These are phyloP conservation scores for Xanthoceras sorbifolium DNA, from an alignment of 345 rosid species.

Conservation along the genomic window DNA sequence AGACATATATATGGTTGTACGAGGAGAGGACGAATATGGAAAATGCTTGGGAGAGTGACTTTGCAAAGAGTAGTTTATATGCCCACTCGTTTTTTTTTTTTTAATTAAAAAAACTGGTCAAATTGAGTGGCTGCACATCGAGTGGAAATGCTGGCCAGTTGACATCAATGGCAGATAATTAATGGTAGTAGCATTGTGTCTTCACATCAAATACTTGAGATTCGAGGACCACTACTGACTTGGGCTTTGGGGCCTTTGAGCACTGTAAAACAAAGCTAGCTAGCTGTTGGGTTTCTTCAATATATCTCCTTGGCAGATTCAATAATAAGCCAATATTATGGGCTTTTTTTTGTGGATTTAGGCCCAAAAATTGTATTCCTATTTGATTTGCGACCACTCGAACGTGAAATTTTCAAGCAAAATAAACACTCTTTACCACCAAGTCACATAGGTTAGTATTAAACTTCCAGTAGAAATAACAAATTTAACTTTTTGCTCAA, in stretches of 20 bases:
- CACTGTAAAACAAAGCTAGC: too few species aligned
- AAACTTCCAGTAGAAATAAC: too few species aligned
- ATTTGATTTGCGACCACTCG: too few species aligned
- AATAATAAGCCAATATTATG: too few species aligned
- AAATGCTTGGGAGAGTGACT: not conserved
- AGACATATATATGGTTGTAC: not conserved
- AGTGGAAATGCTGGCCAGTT: constrained; percentile 7
- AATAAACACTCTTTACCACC: too few species aligned
- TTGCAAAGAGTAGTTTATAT: not conserved
- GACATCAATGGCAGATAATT: not conserved
- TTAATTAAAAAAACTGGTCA: not conserved
- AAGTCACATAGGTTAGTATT: too few species aligned
- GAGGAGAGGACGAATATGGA: not conserved
- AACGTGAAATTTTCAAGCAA: too few species aligned
- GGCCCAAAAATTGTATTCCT: too few species aligned
- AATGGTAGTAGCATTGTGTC: not conserved
- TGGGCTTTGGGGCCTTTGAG: not conserved
- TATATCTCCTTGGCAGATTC: not conserved
- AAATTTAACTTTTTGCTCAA: too few species aligned
- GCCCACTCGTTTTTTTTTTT: constrained; percentile 13
- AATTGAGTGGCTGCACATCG: not conserved
- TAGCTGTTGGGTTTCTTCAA: not conserved
- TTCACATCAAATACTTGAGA: not conserved
- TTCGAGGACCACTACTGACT: constrained; percentile 4
- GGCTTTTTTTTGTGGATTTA: too few species aligned